These are phyloP conservation scores for Backusella mclennaniae DNA, from an alignment of 192 early-diverging fungal genomes.

Conservation along the genomic window DNA sequence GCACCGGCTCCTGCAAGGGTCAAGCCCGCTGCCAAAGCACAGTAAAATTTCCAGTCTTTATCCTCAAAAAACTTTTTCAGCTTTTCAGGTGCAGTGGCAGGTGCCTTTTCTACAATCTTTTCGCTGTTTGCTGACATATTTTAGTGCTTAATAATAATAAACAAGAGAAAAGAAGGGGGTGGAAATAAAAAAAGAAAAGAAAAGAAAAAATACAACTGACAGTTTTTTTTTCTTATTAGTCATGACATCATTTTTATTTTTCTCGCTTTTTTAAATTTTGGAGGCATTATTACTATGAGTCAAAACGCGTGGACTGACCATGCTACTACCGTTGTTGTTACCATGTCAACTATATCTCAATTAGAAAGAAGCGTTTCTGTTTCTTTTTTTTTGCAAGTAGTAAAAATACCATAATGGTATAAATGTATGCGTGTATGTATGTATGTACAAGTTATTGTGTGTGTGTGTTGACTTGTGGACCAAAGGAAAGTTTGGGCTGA, in stretches of 20 bases:
- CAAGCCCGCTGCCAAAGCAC: conserved; percentile 56
- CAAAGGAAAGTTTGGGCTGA: background rate
- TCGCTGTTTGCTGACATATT: background rate
- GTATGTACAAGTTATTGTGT: background rate
- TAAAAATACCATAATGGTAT: background rate
- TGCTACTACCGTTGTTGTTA: background rate
- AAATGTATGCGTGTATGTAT: too few species aligned
- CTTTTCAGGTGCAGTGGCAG: conserved; percentile 1
- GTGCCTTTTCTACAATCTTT: conserved; percentile 4
- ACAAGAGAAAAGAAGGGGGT: background rate
- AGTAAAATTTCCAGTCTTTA: conserved; percentile 69
- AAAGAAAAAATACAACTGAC: background rate
- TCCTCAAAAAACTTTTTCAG: conserved; percentile 53
- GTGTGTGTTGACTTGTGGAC: too few species aligned
- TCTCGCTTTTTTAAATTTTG: background rate
- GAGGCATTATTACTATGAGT: background rate
- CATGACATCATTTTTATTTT: background rate
- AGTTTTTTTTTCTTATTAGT: background rate
- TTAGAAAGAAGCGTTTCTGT: background rate
- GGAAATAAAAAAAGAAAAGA: background rate
- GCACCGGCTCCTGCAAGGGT: conserved; percentile 59
- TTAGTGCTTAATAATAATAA: background rate
- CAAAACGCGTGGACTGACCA: background rate
- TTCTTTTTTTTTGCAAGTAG: background rate
- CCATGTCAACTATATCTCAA: background rate